Base-by-base conservation (phyloP, 148 eudicot species). In the Simmondsia chinensis region DNA sequence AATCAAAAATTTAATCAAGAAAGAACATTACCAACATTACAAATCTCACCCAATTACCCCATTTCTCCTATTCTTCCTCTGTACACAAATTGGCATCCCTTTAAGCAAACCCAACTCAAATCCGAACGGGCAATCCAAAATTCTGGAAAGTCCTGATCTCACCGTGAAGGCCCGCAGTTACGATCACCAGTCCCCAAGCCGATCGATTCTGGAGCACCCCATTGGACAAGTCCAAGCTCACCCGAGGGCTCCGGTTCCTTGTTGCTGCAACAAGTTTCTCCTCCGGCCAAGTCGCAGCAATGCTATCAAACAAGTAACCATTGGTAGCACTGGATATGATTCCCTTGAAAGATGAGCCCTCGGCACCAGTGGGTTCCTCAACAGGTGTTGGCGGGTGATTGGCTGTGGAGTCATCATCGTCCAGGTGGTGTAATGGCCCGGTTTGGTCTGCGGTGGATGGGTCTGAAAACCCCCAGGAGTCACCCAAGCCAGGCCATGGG, bases 181-280 rank as follows among this genome's bases (percentile, higher is more conserved):
- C 96, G 25, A 88, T 83, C 31, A 83, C 94, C 75, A 83, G 67
- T 24, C 94, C 86, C 96, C 96, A 88, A n/a, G 86, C 94, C 9
- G 83, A 69, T 55, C 70, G 61, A 29, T 71, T 72, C 7, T 72
- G 82, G 23, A 50, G 65, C 17, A 68, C 26, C 46, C 82, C 88
- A 27, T 68, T 79, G 8, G 80, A 50, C 42, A 72, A 71, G 58
- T 87, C 96, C 51, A 70, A 66, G 54, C 96, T 82, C 1, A 54
- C 56, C 10, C 75, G 82, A 26, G 97, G 91, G 48, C 82, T 80
- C 5, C 59, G 64, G 28, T 57, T 69, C 68, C 70, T 88, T 9
- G 67, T 26, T 40, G 79, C 73, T 37, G 60, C 43, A 32, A 69
- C 22, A 61, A 88, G 91, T 47, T 77, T 88, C 46, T 88, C 96